Evolutionary conservation across 805 yeast species (phyloP), one percentile per base, ranked within the genome.

Genomic region (Candida oleophila): DNA sequence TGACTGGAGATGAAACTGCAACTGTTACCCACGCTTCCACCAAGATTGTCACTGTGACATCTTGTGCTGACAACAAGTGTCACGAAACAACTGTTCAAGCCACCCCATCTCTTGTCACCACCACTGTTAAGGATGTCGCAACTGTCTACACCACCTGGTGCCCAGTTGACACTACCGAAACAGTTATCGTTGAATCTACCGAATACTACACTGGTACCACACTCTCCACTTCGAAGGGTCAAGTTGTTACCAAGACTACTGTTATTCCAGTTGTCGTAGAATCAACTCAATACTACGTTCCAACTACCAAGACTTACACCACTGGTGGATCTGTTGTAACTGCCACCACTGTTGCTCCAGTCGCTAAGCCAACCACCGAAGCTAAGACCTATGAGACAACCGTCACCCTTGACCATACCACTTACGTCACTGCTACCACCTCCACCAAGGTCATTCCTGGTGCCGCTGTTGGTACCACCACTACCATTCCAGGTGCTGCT

Each of bases 101-200:
- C 48, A 60, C 68, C 47, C 55, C 60, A 48, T 56, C 55, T 42
- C 45, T 54, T 14, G 56, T 59, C 45, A 57, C 68, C 37, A 48
- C 52, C 39, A 59, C 64, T 28, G 47, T 48, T 25, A 52, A 46
- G 42, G 66, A 74, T 14, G 48, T 49, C 2, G 61, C 43, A 38
- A 76, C 75, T 12, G 57, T 57, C 16, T 77, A 66, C 62, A 66
- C 74, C 50, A 68, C 74, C 35, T 68, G 59, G 60, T 66, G 72
- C 51, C 74, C 74, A 48, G 46, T 54, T 38, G 50, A 43, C 21
- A 54, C 52, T 22, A 47, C 58, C 43, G 54, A 42, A 33, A 38
- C 49, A 21, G 44, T 19, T 15, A 25, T 36, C n/a, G 25, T 42
- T 2, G 39, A 16, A 18, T 11, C 45, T 21, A 41, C 52, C 28